Evolutionary conservation across 1,284 basidiomycete species (phyloP).

Genomic region (Takashimella tepidaria): DNA sequence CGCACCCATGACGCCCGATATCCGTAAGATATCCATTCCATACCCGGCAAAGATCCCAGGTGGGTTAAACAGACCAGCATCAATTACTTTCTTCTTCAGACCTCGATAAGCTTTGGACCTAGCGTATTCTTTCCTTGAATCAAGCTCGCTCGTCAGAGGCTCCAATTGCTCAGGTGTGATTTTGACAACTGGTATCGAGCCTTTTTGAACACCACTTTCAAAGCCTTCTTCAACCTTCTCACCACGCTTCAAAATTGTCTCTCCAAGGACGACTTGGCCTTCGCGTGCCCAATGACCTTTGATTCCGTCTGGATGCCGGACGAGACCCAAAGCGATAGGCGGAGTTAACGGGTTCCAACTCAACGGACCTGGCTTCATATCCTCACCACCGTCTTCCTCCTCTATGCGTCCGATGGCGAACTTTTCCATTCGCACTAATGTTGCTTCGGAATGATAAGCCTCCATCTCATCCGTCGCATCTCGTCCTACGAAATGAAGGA

Average conservation of each 20-base stretch:
- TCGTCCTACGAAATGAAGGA: slow-evolving; percentile 92
- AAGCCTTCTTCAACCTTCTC: background rate
- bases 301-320: slow-evolving; percentile 49
- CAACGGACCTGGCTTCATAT: too few relatives aligned
- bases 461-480: slow-evolving; percentile 93
- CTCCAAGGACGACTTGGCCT: slow-evolving; percentile 31
- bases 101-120: slow-evolving; percentile 75
- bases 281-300: slow-evolving; percentile 43
- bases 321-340: slow-evolving; percentile 81
- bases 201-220: background rate
- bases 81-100: slow-evolving; percentile 68
- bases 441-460: slow-evolving; percentile 75
- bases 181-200: slow-evolving; percentile 7
- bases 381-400: slow-evolving; percentile 13
- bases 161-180: slow-evolving; percentile 36
- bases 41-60: slow-evolving; percentile 77
- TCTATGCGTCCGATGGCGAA: slow-evolving; percentile 74
- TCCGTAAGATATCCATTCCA: slow-evolving; percentile 72
- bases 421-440: slow-evolving; percentile 60
- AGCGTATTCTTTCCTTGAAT: slow-evolving; percentile 58
- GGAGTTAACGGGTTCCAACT: slow-evolving; percentile 80
- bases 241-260: slow-evolving; percentile 1
- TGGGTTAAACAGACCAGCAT: slow-evolving; percentile 79
- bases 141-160: slow-evolving; percentile 54
- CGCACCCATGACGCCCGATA: slow-evolving; percentile 1